Base-by-base conservation (phyloP, 2,329 filamentous ascomycete species). In the Beauveria rudraprayagi region DNA sequence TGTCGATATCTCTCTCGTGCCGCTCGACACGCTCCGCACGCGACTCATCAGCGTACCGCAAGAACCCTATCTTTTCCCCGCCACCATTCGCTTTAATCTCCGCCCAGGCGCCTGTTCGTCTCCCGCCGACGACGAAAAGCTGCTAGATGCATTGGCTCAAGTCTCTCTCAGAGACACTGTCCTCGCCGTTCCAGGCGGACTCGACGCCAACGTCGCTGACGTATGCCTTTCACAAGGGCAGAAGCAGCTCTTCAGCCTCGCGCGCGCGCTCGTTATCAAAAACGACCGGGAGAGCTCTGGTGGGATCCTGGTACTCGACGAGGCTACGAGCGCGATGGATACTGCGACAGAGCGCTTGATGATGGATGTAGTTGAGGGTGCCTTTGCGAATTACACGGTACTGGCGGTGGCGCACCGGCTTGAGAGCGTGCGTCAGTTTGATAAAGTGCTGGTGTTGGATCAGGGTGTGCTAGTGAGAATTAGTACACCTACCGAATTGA, bases 31-130 rank as follows among this genome's bases (percentile, higher is more conserved):
- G 9, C 44, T 66, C 16, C 56, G 65, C n/a, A 28, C 60, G 2
- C 57, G 62, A 6, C 55, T 67, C 46, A 60, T 62, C 11, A 62
- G 54, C 24, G 50, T 65, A 0, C 61, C 64, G 7, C 64, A 65
- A 47, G 64, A 66, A 4, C 62, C 62, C 1, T n/a, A 62, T 10
- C 51, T 60, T n/a, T 56, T 61, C 14, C 44, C 43, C 14, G 60
- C 34, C 34, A 46, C 52, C 2, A 44, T 56, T 30, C 53, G 60
- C 37, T 44, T 50, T 22, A 61, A 61, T n/a, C 52, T 61, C 19
- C n/a, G 19, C 16, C 61, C 40, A 2, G 56, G 53, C 5, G 28
- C 19, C 28, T 8, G 9, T 28, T 8, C 7, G 28, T 22, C 22
- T 22, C 2, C 22, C 22, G 22, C 22, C 22, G 28, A 28, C 7